Conservation (phyloP, 176 grass and related monocot species). For the Eragrostis curvula region DNA sequence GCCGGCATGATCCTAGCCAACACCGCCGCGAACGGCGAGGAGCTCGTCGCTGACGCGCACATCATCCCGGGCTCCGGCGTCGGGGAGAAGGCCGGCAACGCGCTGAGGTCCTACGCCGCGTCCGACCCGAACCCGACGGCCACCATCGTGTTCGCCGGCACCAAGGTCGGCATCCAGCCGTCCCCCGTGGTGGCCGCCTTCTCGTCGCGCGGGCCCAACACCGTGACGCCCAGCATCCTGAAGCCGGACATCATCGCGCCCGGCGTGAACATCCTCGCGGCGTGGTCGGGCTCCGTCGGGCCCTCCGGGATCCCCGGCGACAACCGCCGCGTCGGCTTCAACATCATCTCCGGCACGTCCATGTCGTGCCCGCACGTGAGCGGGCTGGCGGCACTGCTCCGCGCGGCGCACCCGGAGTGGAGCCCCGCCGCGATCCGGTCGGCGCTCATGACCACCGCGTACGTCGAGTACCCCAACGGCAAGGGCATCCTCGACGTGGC, state of each 20-base stretch:
- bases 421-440: slow-evolving; percentile 82
- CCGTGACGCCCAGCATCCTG: slow-evolving; percentile 66
- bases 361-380: slow-evolving; percentile 99
- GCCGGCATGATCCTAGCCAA: slow-evolving; percentile 92
- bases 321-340: slow-evolving; percentile 69
- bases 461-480: slow-evolving; percentile 65
- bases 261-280: slow-evolving; percentile 90
- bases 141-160: slow-evolving; percentile 73
- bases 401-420: slow-evolving; percentile 75
- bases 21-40: slow-evolving; percentile 80
- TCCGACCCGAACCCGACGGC: slow-evolving; percentile 75
- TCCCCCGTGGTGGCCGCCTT: slow-evolving; percentile 94
- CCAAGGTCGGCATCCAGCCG: slow-evolving; percentile 73
- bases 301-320: slow-evolving; percentile 69
- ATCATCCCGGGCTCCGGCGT: slow-evolving; percentile 73
- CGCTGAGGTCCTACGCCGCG: slow-evolving; percentile 60
- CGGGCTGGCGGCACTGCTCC: slow-evolving; percentile 79
- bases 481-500: slow-evolving; percentile 73
- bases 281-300: slow-evolving; percentile 72
- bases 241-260: slow-evolving; percentile 93
- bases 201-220: slow-evolving; percentile 88
- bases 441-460: slow-evolving; percentile 88
- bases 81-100: slow-evolving; percentile 70
- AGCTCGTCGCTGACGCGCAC: slow-evolving; percentile 90
- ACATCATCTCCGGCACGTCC: slow-evolving; percentile 96